phyloP scores from a whole-genome alignment of 768 basidiomycete species.

The Leccinellum rugosiceps region DNA sequence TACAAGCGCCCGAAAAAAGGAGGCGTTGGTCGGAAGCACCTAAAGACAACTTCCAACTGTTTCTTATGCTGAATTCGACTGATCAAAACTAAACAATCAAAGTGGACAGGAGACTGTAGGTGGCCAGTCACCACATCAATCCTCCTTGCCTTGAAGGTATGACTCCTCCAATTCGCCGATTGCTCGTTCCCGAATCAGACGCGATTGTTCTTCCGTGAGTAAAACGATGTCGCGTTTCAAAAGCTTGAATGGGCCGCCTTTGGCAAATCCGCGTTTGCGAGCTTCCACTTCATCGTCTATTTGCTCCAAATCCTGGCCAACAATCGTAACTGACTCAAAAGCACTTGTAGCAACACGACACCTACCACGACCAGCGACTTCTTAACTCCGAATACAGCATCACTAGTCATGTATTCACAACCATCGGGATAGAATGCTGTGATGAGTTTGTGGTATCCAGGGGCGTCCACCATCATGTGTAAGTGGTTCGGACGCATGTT shows the following conservation, averaged over 20 bases:
- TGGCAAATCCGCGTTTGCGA: conserved; percentile 47
- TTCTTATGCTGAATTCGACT: not conserved
- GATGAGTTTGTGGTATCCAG: conserved; percentile 66
- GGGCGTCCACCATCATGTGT: conserved; percentile 69
- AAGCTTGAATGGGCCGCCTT: conserved; percentile 45
- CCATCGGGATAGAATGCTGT: conserved; percentile 76
- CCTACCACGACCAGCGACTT: conserved; percentile 71
- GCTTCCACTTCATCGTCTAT: conserved; percentile 54
- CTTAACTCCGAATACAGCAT: conserved; percentile 82
- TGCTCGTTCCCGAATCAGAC: conserved; percentile 21
- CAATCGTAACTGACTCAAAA: not conserved
- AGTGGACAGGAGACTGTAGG: not conserved
- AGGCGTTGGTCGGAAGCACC: not conserved
- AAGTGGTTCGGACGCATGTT: conserved; percentile 79
- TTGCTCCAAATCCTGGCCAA: conserved; percentile 45
- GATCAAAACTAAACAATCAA: not conserved
- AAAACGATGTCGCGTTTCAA: conserved; percentile 47
- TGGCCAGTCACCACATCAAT: not conserved
- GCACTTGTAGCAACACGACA: conserved; percentile 3
- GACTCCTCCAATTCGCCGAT: conserved; percentile 9
- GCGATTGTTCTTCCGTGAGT: conserved; percentile 40
- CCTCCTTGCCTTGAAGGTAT: not conserved
- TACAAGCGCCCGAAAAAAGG: not conserved
- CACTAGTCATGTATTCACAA: conserved; percentile 62
- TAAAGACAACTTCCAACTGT: not conserved